Evolutionary conservation across 371 early-diverging fungal species (phyloP).

Genomic region (Mucor racemosus): DNA sequence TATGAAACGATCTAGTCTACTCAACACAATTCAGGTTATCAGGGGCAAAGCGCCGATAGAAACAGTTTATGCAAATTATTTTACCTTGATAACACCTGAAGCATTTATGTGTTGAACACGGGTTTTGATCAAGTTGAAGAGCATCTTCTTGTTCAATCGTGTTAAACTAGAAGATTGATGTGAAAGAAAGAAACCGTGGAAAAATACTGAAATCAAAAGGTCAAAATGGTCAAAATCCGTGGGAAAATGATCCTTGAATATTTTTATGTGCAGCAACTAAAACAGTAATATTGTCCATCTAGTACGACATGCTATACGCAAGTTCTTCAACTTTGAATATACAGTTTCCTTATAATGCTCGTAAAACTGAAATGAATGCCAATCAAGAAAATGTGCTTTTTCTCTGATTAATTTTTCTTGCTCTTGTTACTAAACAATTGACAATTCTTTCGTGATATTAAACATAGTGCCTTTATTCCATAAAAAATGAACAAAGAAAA

Average conservation of each 20-base stretch:
- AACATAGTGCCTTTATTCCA: too few species aligned
- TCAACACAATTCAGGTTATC: background rate
- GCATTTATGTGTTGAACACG: background rate
- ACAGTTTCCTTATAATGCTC: too few species aligned
- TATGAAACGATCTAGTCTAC: conserved; percentile 9
- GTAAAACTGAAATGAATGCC: too few species aligned
- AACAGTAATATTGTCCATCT: too few species aligned
- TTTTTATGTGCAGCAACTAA: background rate
- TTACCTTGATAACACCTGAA: background rate
- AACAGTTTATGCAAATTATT: background rate
- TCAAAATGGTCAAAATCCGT: conserved; percentile 13
- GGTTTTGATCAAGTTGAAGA: background rate
- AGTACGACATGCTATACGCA: too few species aligned
- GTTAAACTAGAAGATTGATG: background rate
- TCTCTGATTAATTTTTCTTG: too few species aligned
- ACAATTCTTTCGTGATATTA: too few species aligned
- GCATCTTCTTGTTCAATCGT: background rate
- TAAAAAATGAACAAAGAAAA: too few species aligned
- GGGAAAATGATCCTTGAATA: conserved; percentile 12
- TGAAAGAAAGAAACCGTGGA: conserved; percentile 14
- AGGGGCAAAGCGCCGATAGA: background rate
- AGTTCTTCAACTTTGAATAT: too few species aligned
- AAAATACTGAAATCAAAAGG: conserved; percentile 9
- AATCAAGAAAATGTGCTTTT: too few species aligned
- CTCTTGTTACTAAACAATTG: too few species aligned